Conservation (phyloP, 208 protist species). For the Trypanosoma avium region DNA sequence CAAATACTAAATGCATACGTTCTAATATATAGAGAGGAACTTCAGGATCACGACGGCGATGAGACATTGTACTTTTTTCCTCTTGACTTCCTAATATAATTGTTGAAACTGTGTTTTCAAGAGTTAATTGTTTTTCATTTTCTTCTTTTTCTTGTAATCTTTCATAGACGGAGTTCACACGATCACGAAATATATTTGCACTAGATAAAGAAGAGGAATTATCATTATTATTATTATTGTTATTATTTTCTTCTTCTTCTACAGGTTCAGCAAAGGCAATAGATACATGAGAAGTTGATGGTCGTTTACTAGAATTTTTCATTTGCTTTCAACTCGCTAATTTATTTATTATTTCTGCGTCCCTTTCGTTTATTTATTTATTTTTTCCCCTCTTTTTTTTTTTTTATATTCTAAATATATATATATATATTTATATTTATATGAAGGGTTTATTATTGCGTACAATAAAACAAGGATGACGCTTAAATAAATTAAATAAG, state of each 20-base stretch:
- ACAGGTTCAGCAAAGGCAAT: too few species aligned
- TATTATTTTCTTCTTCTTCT: conserved; percentile 9
- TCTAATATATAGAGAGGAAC: conserved; percentile 19
- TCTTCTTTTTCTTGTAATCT: background rate
- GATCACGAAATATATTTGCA: background rate
- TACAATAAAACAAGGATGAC: background rate
- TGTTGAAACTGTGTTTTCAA: too few species aligned
- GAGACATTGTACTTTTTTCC: background rate
- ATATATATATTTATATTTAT: conserved; percentile 7
- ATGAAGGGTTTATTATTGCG: background rate
- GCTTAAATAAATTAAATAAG: conserved; percentile 3
- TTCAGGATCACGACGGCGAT: conserved; percentile 7
- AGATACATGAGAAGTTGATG: background rate
- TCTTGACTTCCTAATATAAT: too few species aligned
- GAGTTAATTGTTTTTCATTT: background rate
- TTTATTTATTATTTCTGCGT: conserved; percentile 1
- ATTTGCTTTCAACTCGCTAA: background rate
- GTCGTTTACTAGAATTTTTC: background rate
- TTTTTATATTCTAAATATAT: background rate
- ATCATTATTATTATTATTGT: background rate
- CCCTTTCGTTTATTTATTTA: background rate
- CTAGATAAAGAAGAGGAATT: background rate
- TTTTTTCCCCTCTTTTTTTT: background rate
- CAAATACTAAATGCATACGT: conserved; percentile 24
- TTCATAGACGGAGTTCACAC: background rate